phyloP scores from a whole-genome alignment of 2,329 filamentous ascomycete species.

The Fusarium drepaniforme region DNA sequence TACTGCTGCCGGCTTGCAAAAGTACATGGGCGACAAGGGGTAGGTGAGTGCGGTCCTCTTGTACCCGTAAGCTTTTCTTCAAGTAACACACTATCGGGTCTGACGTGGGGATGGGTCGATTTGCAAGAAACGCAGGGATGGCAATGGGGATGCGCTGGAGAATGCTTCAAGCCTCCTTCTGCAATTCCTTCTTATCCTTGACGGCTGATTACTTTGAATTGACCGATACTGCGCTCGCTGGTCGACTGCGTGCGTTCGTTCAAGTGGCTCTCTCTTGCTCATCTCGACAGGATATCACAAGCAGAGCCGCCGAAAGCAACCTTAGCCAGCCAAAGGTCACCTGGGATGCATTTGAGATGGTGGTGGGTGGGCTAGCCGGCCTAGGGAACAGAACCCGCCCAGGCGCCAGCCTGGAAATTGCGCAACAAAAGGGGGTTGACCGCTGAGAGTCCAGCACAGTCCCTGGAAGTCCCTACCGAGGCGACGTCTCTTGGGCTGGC shows the following conservation, averaged over 20 bases:
- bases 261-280: constrained; percentile 7
- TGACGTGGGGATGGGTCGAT: constrained; percentile 32
- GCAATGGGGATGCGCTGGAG: constrained; percentile 16
- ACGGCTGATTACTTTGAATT: constrained; percentile 20
- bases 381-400: constrained; percentile 20
- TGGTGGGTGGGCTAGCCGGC: constrained; percentile 22
- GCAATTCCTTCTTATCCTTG: constrained; percentile 11
- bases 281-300: constrained; percentile 21
- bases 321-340: constrained; percentile 14
- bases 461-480: not conserved
- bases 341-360: constrained; percentile 24
- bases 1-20: constrained; percentile 20
- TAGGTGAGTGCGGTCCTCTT: not conserved
- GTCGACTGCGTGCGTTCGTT: constrained; percentile 27
- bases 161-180: constrained; percentile 26
- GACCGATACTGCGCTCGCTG: constrained; percentile 20
- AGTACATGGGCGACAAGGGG: constrained; percentile 39
- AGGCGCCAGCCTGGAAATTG: constrained; percentile 41
- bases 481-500: not conserved
- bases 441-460: constrained; percentile 10
- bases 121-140: constrained; percentile 24
- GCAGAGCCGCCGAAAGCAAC: constrained; percentile 29
- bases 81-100: constrained; percentile 32
- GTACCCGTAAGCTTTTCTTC: constrained; percentile 15
- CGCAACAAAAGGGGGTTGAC: constrained; percentile 31